phyloP scores from a whole-genome alignment of 139 green algal genomes.

The Medakamo hakoo region DNA sequence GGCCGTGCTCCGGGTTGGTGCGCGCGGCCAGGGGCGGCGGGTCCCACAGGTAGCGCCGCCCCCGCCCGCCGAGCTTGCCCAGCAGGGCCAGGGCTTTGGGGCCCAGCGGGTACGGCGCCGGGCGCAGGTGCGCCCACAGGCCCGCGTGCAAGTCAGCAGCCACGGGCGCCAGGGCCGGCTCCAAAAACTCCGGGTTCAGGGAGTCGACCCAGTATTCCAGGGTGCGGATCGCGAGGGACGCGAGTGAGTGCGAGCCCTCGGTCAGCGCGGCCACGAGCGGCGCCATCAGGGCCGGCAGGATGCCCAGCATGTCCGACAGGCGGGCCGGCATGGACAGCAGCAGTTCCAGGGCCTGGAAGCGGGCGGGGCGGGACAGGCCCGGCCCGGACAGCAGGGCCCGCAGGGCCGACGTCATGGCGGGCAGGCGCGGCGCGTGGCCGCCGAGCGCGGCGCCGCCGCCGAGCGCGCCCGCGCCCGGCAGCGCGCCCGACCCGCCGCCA shows the following conservation, averaged over 20 bases:
- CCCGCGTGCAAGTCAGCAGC: constrained; percentile 57
- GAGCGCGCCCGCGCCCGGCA: constrained; percentile 19
- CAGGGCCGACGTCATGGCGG: constrained; percentile 24
- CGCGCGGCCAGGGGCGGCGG: constrained; percentile 58
- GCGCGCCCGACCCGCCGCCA: neutral
- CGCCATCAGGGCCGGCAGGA: constrained; percentile 68
- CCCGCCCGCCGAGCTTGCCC: constrained; percentile 89
- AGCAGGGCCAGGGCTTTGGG: constrained; percentile 70
- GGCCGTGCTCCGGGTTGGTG: constrained; percentile 84
- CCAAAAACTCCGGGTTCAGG: constrained; percentile 89
- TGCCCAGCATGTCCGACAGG: constrained; percentile 52
- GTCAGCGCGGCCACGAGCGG: constrained; percentile 62
- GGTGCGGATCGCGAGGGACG: constrained; percentile 42
- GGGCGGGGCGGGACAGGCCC: neutral
- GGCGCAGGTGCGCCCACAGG: constrained; percentile 74
- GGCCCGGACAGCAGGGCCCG: constrained; percentile 6
- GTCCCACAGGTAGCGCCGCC: constrained; percentile 64
- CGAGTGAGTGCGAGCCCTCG: constrained; percentile 26
- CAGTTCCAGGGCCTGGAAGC: constrained; percentile 62
- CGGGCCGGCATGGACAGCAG: constrained; percentile 67
- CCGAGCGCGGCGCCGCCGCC: no score
- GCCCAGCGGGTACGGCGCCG: constrained; percentile 44
- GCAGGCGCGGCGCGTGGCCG: constrained; percentile 29
- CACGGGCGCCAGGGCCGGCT: constrained; percentile 66
- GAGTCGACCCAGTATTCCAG: constrained; percentile 87